These are phyloP conservation scores for Globisporangium splendens DNA, from an alignment of 352 stramenopile genomes.

Conservation along the genomic window DNA sequence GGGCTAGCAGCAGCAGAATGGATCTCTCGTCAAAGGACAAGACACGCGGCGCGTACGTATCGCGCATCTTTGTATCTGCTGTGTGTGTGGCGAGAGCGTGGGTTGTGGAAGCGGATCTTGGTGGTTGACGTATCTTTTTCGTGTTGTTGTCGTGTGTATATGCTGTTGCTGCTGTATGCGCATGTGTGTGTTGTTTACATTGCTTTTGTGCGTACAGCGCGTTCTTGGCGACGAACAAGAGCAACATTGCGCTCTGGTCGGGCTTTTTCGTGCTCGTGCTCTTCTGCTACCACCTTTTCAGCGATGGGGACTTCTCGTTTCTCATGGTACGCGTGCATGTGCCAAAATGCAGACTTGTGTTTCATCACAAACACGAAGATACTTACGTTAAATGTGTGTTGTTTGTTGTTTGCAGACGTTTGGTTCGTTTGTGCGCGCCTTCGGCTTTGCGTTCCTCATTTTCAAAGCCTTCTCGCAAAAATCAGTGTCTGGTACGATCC, in stretches of 20 bases:
- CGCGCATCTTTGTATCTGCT: background rate
- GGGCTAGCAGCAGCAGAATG: constrained; percentile 19
- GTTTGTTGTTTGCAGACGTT: constrained; percentile 65
- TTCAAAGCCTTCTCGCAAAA: constrained; percentile 93
- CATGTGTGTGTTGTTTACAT: too few species aligned
- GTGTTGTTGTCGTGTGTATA: background rate
- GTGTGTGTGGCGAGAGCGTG: background rate
- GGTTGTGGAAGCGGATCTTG: background rate
- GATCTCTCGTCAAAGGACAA: constrained; percentile 58
- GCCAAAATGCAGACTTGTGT: background rate
- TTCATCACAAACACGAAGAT: too few species aligned
- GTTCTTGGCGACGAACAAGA: constrained; percentile 88
- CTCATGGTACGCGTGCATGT: constrained; percentile 81
- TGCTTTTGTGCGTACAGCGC: constrained; percentile 20
- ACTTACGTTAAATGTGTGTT: too few species aligned
- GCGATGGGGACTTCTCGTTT: constrained; percentile 98
- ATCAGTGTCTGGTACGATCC: constrained; percentile 66
- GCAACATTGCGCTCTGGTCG: constrained; percentile 95
- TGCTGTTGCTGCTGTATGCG: too few species aligned
- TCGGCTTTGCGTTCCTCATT: constrained; percentile 92
- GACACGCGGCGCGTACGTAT: constrained; percentile 41
- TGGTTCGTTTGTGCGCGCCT: constrained; percentile 85
- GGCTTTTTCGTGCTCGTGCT: constrained; percentile 93
- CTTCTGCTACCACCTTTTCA: constrained; percentile 96
- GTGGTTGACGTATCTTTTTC: constrained; percentile 3